Conservation (phyloP, 2,329 filamentous ascomycete species). For the Neoarthrinium moseri region DNA sequence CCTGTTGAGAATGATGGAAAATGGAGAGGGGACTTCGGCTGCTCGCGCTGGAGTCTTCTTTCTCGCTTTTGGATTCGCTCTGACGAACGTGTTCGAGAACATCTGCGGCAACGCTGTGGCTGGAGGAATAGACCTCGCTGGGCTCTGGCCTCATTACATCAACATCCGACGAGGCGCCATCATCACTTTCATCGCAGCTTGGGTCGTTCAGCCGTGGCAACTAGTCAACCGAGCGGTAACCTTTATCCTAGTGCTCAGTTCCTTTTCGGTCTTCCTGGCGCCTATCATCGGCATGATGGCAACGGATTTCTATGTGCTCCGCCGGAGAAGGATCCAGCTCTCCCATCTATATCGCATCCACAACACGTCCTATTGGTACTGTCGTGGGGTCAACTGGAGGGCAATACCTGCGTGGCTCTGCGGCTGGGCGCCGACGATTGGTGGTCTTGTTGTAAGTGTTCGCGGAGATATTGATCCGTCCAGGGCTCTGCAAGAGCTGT, state of each 20-base stretch:
- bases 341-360: constrained; percentile 30
- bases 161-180: constrained; percentile 28
- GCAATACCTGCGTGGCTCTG: constrained; percentile 40
- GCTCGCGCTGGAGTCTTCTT: constrained; percentile 28
- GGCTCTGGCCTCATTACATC: constrained; percentile 27
- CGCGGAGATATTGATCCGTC: constrained; percentile 26
- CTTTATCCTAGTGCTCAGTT: constrained; percentile 31
- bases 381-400: constrained; percentile 41
- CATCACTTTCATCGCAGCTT: constrained; percentile 26
- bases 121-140: constrained; percentile 29
- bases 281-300: constrained; percentile 36
- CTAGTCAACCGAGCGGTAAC: constrained; percentile 27
- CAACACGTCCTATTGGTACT: constrained; percentile 40
- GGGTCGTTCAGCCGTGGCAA: constrained; percentile 30
- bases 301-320: constrained; percentile 31
- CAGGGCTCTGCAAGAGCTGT: constrained; percentile 38
- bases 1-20: constrained; percentile 41
- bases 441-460: constrained; percentile 34
- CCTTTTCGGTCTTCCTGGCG: constrained; percentile 38
- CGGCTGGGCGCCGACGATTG: constrained; percentile 41
- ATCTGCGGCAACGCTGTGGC: constrained; percentile 32
- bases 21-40: constrained; percentile 34
- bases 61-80: constrained; percentile 31
- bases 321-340: constrained; percentile 31
- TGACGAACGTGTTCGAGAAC: constrained; percentile 41